phyloP scores from a whole-genome alignment of 1,284 basidiomycete species.

The Entoloma clypeatum region DNA sequence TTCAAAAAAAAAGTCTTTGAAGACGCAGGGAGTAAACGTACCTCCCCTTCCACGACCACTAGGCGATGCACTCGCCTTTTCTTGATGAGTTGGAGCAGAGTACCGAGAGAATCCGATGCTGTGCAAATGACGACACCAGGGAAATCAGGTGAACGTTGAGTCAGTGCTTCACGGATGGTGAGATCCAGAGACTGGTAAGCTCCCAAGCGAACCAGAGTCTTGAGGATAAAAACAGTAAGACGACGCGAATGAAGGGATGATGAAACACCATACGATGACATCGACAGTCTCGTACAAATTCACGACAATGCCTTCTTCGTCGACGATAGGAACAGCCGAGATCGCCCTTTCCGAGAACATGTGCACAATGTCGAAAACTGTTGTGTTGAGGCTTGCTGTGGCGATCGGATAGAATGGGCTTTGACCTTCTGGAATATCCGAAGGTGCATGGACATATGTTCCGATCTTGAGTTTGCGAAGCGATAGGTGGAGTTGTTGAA shows the following conservation, averaged over 20 bases:
- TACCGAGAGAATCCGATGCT: slow-evolving; percentile 90
- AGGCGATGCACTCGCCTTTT: slow-evolving; percentile 91
- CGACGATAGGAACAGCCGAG: slow-evolving; percentile 95
- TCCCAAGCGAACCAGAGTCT: slow-evolving; percentile 94
- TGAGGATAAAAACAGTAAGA: slow-evolving; percentile 12
- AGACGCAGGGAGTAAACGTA: slow-evolving; percentile 27
- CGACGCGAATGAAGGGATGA: slow-evolving; percentile 8
- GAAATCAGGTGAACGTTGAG: slow-evolving; percentile 89
- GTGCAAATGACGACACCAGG: slow-evolving; percentile 96
- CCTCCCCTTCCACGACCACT: slow-evolving; percentile 88
- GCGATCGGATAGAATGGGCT: slow-evolving; percentile 88
- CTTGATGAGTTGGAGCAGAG: slow-evolving; percentile 88
- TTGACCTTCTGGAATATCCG: slow-evolving; percentile 40
- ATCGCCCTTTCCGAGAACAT: slow-evolving; percentile 97
- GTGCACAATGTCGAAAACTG: slow-evolving; percentile 97
- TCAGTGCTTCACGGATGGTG: slow-evolving; percentile 92
- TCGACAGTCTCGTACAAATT: slow-evolving; percentile 99
- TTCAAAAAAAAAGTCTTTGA: slow-evolving; percentile 13
- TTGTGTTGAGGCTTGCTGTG: slow-evolving; percentile 88
- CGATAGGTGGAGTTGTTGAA: slow-evolving; percentile 71
- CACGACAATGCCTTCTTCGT: slow-evolving; percentile 90
- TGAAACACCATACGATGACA: slow-evolving; percentile 76
- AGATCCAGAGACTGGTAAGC: slow-evolving; percentile 93
- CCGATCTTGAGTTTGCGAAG: slow-evolving; percentile 90
- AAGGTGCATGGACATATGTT: slow-evolving; percentile 72